phyloP scores from a whole-genome alignment of 805 yeast species.

The Cyberlindnera nakhonratchasimensis region DNA sequence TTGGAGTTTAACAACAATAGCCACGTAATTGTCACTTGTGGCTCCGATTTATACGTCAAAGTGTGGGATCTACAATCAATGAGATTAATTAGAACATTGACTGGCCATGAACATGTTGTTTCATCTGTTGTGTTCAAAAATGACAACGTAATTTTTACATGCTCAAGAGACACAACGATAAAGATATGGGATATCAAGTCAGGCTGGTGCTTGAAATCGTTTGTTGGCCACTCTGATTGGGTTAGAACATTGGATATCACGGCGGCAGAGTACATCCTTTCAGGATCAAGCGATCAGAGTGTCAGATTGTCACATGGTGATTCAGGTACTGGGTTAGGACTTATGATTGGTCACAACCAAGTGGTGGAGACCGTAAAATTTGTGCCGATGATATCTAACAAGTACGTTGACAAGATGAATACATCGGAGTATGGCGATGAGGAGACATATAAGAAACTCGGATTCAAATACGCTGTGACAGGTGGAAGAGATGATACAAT shows the following conservation, averaged over 20 bases:
- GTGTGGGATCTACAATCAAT: slow-evolving; percentile 64
- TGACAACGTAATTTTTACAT: slow-evolving; percentile 48
- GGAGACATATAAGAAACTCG: slow-evolving; percentile 36
- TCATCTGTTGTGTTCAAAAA: slow-evolving; percentile 56
- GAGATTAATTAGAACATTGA: slow-evolving; percentile 55
- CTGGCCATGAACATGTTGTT: slow-evolving; percentile 87
- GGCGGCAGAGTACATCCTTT: slow-evolving; percentile 50
- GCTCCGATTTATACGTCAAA: slow-evolving; percentile 54
- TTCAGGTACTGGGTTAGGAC: slow-evolving; percentile 63
- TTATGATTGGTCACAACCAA: slow-evolving; percentile 75
- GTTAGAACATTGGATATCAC: slow-evolving; percentile 60
- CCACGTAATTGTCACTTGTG: slow-evolving; percentile 42
- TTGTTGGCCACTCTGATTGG: slow-evolving; percentile 88
- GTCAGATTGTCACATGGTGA: slow-evolving; percentile 62
- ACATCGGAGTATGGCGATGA: slow-evolving; percentile 28
- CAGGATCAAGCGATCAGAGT: slow-evolving; percentile 79
- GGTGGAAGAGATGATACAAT: slow-evolving; percentile 77
- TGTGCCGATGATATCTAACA: slow-evolving; percentile 52
- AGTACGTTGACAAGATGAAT: slow-evolving; percentile 42
- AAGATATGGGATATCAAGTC: slow-evolving; percentile 63
- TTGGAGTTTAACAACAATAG: slow-evolving; percentile 21
- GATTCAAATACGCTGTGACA: slow-evolving; percentile 69
- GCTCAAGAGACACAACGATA: slow-evolving; percentile 60
- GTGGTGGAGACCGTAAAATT: slow-evolving; percentile 74
- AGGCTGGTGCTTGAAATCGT: slow-evolving; percentile 65